phyloP scores from a whole-genome alignment of 2,329 filamentous ascomycete species.

The Tolypocladium amazonense region DNA sequence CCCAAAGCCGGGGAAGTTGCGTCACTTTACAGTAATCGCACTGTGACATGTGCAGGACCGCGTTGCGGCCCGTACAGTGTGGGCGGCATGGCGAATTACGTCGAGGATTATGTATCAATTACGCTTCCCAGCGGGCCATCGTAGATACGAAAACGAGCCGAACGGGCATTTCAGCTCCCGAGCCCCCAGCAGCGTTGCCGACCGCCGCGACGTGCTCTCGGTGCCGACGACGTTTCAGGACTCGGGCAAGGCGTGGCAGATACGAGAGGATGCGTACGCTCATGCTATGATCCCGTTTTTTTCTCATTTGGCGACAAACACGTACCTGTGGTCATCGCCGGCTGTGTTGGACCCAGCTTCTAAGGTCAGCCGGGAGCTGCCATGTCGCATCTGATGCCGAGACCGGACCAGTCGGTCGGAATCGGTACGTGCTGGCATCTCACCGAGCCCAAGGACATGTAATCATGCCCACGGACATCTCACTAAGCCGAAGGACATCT shows the following conservation, averaged over 20 bases:
- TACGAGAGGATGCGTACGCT: not conserved
- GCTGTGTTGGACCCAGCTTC: no score
- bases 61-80: not conserved
- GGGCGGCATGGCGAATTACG: not conserved
- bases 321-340: no score
- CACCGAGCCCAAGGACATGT: not conserved
- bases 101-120: not conserved
- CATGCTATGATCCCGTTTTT: not conserved
- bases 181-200: not conserved
- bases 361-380: not conserved
- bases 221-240: not conserved
- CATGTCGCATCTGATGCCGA: not conserved
- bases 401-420: no score
- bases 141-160: constrained; percentile 1
- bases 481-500: not conserved
- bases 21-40: not conserved
- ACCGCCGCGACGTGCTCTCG: not conserved
- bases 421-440: not conserved
- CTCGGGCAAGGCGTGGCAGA: not conserved
- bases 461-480: not conserved
- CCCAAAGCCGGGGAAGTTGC: not conserved
- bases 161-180: not conserved
- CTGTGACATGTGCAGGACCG: not conserved
- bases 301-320: not conserved
- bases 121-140: not conserved